Evolutionary conservation across 768 basidiomycete genomes (phyloP), one percentile per base, ranked within the genome.

Genomic region (Ramaria rubella): DNA sequence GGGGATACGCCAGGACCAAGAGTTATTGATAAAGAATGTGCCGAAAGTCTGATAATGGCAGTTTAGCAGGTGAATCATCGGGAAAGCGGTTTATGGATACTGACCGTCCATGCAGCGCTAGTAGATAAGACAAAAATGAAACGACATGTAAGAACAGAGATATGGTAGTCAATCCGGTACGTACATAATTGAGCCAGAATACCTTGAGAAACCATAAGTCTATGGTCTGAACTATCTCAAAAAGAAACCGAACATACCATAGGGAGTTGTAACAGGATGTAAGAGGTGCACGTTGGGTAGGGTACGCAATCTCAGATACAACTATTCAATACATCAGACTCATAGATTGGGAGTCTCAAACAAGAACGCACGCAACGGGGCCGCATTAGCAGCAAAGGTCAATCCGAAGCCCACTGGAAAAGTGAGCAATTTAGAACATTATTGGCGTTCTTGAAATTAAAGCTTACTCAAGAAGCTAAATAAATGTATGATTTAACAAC

Each of bases 251-350:
- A 33, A 2, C 40, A 48, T 89, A 90, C 89, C 90, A 92, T 58
- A 90, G 82, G 29, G 87, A 85, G 75, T 90, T 89, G 75, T 87
- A 90, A 49, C 82, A 70, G 2, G 87, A 83, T 12, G 87, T 92
- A 57, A 94, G 70, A 30, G 83, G 82, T 15, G 83, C 86, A 62
- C 91, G 89, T 69, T 94, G 86, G 9, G 79, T 74, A 14, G 90
- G 91, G 68, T 92, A 92, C 1, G 90, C 78, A n/a, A 93, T 71
- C 71, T 94, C 91, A 49, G 89, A 86, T 53, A 93, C 82, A 72
- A 93, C 30, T 36, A 17, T 33, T 12, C 15, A 36, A 30, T n/a
- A 15, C 21, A 33, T 36, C 31, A 36, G n/a, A 14, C 7, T 51
- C 14, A 21, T 2, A 21, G n/a, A 36, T 17, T 42, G n/a, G 40